Evolutionary conservation across 2,329 filamentous ascomycete species (phyloP), one percentile per base, ranked within the genome.

Genomic region (Fusarium mundagurra): DNA sequence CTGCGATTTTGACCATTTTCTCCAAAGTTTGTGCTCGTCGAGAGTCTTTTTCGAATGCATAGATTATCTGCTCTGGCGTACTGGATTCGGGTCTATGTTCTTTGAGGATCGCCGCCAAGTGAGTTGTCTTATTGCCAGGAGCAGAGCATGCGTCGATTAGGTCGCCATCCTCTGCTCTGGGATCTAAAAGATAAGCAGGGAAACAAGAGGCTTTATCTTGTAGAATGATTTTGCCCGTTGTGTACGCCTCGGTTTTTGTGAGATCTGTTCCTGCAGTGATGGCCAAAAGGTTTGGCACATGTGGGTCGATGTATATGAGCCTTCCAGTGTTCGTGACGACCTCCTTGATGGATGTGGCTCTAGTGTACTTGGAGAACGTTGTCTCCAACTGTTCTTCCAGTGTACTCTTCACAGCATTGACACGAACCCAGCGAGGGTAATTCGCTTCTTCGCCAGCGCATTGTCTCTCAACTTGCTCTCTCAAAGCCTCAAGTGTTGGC

Each of bases 191-290:
- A 80, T 96, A 96, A 2, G 96, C 96, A 1, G 96, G 96, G 79
- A 99, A 98, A 80, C 96, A 99, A 2, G 95, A 98, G 0, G 96
- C 96, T 82, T 98, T 98, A 80, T 98, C 96, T 81, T 99, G 96
- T 31, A 98, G 85, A 68, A 98, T 98, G 61, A 98, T 90, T 53
- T 91, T 88, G 3, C 96, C 96, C 3, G 88, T 85, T 20, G 85
- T 88, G 82, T 98, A 98, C 1, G 94, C 92, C 20, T 88, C 83
- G 13, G 90, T 92, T 71, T 91, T 92, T 27, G 91, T 92, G 48
- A 98, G 86, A 78, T 97, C 93, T 43, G 89, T 86, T 4, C 88
- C 87, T 2, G 92, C 90, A 6, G 94, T 91, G 3, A 98, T 85
- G 5, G 95, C 96, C 12, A 99, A 82, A 8, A 99, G 86, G 76